Evolutionary conservation across 1,284 basidiomycete species (phyloP), one percentile per base, ranked within the genome.

Genomic region (Microbotryum scabiosae): DNA sequence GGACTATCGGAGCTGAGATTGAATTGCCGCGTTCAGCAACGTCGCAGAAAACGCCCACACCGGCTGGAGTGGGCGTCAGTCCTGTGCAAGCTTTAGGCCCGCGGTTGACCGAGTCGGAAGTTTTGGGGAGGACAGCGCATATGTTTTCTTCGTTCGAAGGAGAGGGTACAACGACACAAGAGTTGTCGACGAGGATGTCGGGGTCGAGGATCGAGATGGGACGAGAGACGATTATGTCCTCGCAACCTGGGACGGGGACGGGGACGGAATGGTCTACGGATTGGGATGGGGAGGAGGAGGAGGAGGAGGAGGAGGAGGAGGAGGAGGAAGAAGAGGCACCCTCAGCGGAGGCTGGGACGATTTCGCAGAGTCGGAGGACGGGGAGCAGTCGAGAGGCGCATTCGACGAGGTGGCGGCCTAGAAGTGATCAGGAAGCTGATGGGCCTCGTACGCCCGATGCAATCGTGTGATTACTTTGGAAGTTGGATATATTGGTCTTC

Each of bases 1-100:
- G 65, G 65, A 68, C 67, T 10, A 62, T 66, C 43, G 67, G 67
- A 48, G 65, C 67, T 45, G 67, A 68, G 50, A 59, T 68, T 43
- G 67, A 68, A 36, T 59, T 66, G 1, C 65, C 64, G 8, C 57
- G 59, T 7, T 52, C 59, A 5, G 49, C 44, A 4, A 52, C 49
- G 32, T 23, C 18, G 9, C 36, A 45, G 5, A 59, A 49, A 30
- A 54, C 53, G 4, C 20, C 51, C 2, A 59, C 61, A 0, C 54
- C 59, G 14, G 21, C 56, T 1, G 54, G 41, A 12, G 36, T 36
- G 21, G 45, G 28, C 3, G 18, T 21, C 46, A 41, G 23, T 3
- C 32, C 56, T 4, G 25, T 32, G 21, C 47, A 26, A 25, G 26
- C 47, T 18, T n/a, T 43, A 32, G 23, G 18, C 8, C 21, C n/a